Evolutionary conservation across 1,139 yeast species (phyloP).

Genomic region (Entelexis paramagnoliae): DNA sequence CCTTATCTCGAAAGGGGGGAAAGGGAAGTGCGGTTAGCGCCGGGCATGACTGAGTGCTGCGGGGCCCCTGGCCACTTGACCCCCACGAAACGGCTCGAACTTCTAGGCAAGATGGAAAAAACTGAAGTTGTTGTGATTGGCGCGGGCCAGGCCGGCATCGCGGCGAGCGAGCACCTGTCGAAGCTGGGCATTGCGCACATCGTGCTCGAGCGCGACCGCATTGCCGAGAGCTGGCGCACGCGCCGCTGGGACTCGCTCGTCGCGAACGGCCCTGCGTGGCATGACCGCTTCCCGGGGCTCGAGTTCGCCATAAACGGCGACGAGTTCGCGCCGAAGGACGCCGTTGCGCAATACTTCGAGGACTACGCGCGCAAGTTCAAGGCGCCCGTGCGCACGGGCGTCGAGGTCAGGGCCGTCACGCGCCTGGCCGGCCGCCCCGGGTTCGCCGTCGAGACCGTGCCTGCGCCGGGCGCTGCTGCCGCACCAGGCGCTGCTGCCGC

Average conservation of each 20-base stretch:
- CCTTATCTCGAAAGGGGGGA: neutral
- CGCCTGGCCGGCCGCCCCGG: slow-evolving; percentile 7
- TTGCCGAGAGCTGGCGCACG: slow-evolving; percentile 22
- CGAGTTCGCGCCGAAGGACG: slow-evolving; percentile 16
- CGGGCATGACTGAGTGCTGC: no score
- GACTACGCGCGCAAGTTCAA: slow-evolving; percentile 12
- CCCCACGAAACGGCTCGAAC: no score
- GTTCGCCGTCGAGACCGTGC: slow-evolving; percentile 7
- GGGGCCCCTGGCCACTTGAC: no score
- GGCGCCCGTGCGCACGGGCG: slow-evolving; percentile 16
- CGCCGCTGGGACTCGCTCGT: slow-evolving; percentile 22
- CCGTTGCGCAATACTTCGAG: slow-evolving; percentile 16
- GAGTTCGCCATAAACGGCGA: slow-evolving; percentile 12
- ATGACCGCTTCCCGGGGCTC: slow-evolving; percentile 20
- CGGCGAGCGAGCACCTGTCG: slow-evolving; percentile 20
- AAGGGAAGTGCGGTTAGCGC: no score
- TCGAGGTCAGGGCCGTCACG: slow-evolving; percentile 8
- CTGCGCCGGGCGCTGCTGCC: no score
- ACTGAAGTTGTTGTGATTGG: slow-evolving; percentile 19
- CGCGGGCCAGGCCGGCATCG: slow-evolving; percentile 22
- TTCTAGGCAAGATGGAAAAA: slow-evolving; percentile 1
- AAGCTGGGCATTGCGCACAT: slow-evolving; percentile 9
- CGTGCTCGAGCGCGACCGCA: slow-evolving; percentile 14
- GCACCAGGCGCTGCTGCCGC: neutral
- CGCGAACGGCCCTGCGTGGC: slow-evolving; percentile 23